These are phyloP conservation scores for Rhodomyrtus tomentosa DNA, from an alignment of 345 rosid species.

Conservation along the genomic window DNA sequence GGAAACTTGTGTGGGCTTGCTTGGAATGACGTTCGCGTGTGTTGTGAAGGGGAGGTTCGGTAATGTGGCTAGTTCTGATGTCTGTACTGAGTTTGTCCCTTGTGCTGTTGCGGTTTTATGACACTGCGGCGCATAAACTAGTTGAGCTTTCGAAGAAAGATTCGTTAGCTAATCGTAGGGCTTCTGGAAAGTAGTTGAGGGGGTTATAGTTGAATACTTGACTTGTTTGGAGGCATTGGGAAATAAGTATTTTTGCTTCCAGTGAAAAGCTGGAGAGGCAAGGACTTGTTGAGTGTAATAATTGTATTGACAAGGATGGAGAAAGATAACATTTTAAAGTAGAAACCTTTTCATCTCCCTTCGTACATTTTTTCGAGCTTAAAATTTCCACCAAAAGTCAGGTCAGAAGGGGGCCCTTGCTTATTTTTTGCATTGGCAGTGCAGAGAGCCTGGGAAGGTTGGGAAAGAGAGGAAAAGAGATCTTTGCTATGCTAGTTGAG, in stretches of 20 bases:
- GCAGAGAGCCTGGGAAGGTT: not conserved
- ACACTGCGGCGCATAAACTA: not conserved
- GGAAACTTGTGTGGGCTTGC: not conserved
- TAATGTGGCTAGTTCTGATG: not conserved
- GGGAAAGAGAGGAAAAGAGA: not conserved
- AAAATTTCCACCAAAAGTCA: not conserved
- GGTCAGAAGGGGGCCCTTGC: not conserved
- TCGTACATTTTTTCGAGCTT: not conserved
- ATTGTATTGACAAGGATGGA: not conserved
- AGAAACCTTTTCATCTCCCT: not conserved
- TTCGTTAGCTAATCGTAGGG: not conserved
- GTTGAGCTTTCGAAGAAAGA: not conserved
- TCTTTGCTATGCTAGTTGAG: not conserved
- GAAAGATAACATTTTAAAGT: not conserved
- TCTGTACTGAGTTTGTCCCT: not conserved
- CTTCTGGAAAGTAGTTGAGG: not conserved
- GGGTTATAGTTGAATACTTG: not conserved
- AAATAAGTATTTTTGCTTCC: not conserved
- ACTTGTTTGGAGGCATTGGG: not conserved
- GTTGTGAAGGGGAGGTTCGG: not conserved
- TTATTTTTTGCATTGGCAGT: not conserved
- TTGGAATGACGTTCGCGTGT: not conserved
- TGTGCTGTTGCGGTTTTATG: not conserved
- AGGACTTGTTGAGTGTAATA: not conserved
- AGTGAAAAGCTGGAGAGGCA: not conserved